phyloP scores from a whole-genome alignment of 768 basidiomycete species.

The Nevesoporus exiguus region DNA sequence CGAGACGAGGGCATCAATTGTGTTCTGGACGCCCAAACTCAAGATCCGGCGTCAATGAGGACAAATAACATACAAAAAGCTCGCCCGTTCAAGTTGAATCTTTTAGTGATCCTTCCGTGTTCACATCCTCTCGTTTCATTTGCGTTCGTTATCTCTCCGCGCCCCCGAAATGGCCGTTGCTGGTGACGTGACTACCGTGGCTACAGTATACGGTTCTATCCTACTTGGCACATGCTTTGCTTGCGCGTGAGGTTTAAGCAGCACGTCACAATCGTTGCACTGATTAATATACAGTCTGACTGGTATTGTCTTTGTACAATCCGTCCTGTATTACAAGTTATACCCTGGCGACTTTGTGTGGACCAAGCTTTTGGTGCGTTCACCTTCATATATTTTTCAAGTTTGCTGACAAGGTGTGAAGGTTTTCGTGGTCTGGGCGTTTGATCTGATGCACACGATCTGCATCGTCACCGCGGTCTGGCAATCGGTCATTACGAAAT shows the following conservation, averaged over 20 bases:
- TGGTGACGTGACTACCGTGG: constrained; percentile 32
- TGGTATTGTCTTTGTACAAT: constrained; percentile 32
- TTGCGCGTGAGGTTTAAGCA: constrained; percentile 19
- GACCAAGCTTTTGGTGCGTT: constrained; percentile 29
- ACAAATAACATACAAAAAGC: constrained; percentile 35
- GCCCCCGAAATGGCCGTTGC: constrained; percentile 15
- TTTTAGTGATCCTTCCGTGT: constrained; percentile 24
- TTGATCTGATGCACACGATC: constrained; percentile 29
- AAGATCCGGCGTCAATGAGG: constrained; percentile 28
- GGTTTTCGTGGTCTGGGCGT: constrained; percentile 28
- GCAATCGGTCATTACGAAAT: constrained; percentile 28
- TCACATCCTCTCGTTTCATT: constrained; percentile 31
- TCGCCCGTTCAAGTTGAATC: not conserved
- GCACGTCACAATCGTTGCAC: not conserved
- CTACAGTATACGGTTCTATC: constrained; percentile 31
- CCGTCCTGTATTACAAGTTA: constrained; percentile 29
- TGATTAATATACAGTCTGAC: constrained; percentile 26
- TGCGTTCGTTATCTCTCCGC: not conserved
- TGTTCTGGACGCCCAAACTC: constrained; percentile 11
- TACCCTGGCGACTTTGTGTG: constrained; percentile 26
- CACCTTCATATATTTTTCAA: too few species aligned
- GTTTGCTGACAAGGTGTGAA: not conserved
- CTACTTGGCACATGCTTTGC: constrained; percentile 31
- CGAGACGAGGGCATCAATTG: constrained; percentile 14
- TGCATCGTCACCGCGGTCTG: constrained; percentile 27